Evolutionary conservation across 805 yeast species (phyloP).

Genomic region (Wickerhamiella kurtzmanii): DNA sequence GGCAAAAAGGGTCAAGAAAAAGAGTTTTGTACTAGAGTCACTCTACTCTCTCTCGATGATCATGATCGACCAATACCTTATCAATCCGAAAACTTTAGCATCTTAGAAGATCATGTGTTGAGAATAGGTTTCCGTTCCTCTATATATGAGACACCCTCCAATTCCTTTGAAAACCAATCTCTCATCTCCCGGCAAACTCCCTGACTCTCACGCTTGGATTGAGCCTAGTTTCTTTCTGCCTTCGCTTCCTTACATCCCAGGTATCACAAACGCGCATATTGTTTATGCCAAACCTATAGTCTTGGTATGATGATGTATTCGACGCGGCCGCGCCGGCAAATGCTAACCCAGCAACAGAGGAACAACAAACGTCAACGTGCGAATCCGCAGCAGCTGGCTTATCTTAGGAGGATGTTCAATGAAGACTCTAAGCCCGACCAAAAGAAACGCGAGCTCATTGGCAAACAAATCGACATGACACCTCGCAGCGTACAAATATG

Average conservation of each 20-base stretch:
- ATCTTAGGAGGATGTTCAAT: conserved; percentile 54
- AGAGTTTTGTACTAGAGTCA: no score
- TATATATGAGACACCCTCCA: neutral
- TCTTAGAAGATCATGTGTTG: neutral
- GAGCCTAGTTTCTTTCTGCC: no score
- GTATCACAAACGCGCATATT: no score
- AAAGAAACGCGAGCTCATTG: conserved; percentile 31
- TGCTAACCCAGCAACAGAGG: conserved; percentile 25
- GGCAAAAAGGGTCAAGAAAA: no score
- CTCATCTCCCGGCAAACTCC: no score
- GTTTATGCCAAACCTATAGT: neutral
- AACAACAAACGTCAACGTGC: conserved; percentile 51
- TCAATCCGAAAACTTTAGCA: neutral
- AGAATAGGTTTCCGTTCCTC: neutral
- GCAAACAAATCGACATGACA: conserved; percentile 64
- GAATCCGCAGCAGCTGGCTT: conserved; percentile 64
- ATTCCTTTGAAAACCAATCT: neutral
- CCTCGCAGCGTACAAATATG: conserved; percentile 84
- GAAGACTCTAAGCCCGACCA: conserved; percentile 57
- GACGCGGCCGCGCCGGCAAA: conserved; percentile 3
- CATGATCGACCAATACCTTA: neutral
- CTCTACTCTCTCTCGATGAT: neutral
- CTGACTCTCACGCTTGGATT: no score
- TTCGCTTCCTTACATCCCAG: no score
- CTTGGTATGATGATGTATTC: neutral